Evolutionary conservation across 2,329 filamentous ascomycete genomes (phyloP).

Genomic region (Colletotrichum sp.): DNA sequence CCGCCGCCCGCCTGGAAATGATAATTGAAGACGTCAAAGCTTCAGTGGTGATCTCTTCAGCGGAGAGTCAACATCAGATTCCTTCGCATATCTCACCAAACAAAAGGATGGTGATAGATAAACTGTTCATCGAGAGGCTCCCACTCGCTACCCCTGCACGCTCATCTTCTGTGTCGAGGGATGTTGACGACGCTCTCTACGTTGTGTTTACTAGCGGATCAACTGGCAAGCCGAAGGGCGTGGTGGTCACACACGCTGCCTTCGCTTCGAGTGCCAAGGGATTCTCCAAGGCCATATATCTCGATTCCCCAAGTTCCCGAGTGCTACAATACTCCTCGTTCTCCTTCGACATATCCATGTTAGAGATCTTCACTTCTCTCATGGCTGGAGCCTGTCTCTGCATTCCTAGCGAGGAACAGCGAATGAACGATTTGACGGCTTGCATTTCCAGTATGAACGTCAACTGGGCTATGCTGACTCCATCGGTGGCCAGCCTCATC

Average conservation of each 20-base stretch:
- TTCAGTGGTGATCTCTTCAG: background rate
- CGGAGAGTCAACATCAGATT: background rate
- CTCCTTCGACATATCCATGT: conserved; percentile 46
- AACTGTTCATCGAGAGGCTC: background rate
- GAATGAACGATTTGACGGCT: conserved; percentile 31
- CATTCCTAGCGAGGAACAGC: conserved; percentile 39
- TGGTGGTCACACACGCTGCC: background rate
- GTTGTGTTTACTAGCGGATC: conserved; percentile 10
- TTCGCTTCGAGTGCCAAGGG: background rate
- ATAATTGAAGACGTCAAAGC: conserved; percentile 1
- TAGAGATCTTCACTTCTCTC: conserved; percentile 40
- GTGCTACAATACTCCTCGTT: conserved; percentile 44
- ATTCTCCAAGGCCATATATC: background rate
- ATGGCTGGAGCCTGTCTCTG: conserved; percentile 40
- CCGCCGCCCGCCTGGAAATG: background rate
- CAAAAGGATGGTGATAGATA: background rate
- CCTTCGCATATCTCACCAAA: background rate
- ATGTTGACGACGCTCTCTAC: background rate
- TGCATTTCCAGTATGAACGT: background rate
- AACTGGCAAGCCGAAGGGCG: conserved; percentile 14
- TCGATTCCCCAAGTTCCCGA: background rate
- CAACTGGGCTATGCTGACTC: conserved; percentile 19
- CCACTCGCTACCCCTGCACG: background rate
- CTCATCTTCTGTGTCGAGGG: background rate
- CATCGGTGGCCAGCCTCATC: conserved; percentile 8